Evolutionary conservation across 2,329 filamentous ascomycete species (phyloP).

Genomic region (Fusarium keratoplasticum): DNA sequence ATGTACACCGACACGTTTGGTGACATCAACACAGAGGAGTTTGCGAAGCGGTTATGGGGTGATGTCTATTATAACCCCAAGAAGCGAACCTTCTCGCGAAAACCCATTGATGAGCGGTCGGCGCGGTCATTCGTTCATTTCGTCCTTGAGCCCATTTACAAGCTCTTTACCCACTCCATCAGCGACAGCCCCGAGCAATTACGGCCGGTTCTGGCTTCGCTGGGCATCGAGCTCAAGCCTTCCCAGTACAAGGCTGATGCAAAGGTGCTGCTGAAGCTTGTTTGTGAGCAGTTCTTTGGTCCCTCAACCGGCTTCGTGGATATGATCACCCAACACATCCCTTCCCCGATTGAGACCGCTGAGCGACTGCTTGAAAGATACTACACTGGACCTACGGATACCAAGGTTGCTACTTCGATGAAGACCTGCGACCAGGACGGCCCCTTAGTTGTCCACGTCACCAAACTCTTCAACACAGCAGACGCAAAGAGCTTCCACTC

Average conservation of each 20-base stretch:
- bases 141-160: conserved; percentile 96
- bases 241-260: conserved; percentile 93
- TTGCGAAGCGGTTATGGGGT: conserved; percentile 89
- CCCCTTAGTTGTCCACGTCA: conserved; percentile 89
- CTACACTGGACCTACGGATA: conserved; percentile 91
- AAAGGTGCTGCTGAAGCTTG: conserved; percentile 85
- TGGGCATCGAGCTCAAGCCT: conserved; percentile 90
- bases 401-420: conserved; percentile 84
- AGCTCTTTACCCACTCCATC: conserved; percentile 94
- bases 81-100: conserved; percentile 92
- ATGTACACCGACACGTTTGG: conserved; percentile 95
- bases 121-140: conserved; percentile 94
- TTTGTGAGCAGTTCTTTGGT: conserved; percentile 96
- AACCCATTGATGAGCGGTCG: conserved; percentile 81
- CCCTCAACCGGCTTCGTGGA: conserved; percentile 91
- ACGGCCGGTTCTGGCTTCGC: conserved; percentile 78
- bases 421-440: conserved; percentile 87
- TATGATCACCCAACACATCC: conserved; percentile 91
- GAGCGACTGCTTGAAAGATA: conserved; percentile 83
- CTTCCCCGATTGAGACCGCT: conserved; percentile 84
- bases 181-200: conserved; percentile 89
- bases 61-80: conserved; percentile 95
- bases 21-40: conserved; percentile 83
- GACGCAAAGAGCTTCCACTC: conserved; percentile 94
- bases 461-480: conserved; percentile 89